Evolutionary conservation across 306 rosid species (phyloP), one percentile per base, ranked within the genome.

Genomic region (Fragaria vesca): DNA sequence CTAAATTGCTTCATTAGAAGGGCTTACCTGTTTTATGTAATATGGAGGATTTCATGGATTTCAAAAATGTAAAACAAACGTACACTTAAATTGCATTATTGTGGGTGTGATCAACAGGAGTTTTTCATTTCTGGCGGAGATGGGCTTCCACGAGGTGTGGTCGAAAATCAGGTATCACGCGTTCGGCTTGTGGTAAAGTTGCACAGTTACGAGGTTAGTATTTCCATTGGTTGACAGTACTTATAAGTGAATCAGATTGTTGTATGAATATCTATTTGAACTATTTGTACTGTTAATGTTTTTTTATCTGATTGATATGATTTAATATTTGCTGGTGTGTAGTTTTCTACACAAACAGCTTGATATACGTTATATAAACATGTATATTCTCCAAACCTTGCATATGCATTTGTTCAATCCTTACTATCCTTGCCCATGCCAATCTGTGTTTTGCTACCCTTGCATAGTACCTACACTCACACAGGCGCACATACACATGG

Each of bases 61-160:
- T 67, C 21, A 43, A 30, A 20, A 24, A 2, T 48, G 13, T 28
- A 40, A 74, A 65, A 45, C 57, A 21, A 45, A 65, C 24, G 24
- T 21, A 20, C 48, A 42, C 46, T 45, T 79, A 45, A 6, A 66
- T 67, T 52, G 62, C 24, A 26, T 76, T 58, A 43, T 52, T 67
- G 28, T 51, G 65, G 60, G 32, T 73, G 63, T 67, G 57, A 78
- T 55, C 48, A 75, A 79, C 75, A 95, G 99, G 99, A 95, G 72
- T 95, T 95, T 79, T 95, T 95, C 80, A 91, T 95, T 81, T 95
- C 99, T 40, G 99, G 99, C 55, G 99, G 99, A 43, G 99, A 95
- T 66, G 99, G 99, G 28, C 97, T 95, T 78, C 99, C 99, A 38
- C 92, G 97, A 47, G 99, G 97, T 72, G 97, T 95, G 40, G 99